A percentile compares a stretch with the other conserved stretches of the same genome.
Evolutionary conservation across 2,329 filamentous ascomycete species (phyloP).

Genomic region (Trichophaea hybrida): DNA sequence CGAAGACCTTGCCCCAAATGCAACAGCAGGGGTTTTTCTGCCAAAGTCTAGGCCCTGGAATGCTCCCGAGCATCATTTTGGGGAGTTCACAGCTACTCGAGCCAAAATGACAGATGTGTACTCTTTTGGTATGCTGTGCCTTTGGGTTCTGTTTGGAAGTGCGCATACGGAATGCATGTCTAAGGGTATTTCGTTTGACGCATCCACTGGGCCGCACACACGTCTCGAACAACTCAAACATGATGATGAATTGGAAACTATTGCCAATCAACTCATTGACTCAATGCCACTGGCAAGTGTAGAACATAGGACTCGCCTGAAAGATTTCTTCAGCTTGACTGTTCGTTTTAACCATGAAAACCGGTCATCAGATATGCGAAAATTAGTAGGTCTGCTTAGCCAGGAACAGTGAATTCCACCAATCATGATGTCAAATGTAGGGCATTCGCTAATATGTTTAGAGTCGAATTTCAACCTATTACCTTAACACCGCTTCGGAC

Average conservation of each 20-base stretch:
- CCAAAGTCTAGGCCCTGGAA: slow-evolving; percentile 15
- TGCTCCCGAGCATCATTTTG: slow-evolving; percentile 14
- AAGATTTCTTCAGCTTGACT: neutral
- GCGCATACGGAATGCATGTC: neutral
- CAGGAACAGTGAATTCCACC: neutral
- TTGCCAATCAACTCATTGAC: neutral
- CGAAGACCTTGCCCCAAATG: neutral
- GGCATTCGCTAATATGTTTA: neutral
- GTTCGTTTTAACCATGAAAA: neutral
- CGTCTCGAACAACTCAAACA: neutral
- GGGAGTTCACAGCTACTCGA: slow-evolving; percentile 1
- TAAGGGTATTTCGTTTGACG: neutral
- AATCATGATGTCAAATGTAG: neutral
- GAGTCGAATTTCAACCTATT: neutral
- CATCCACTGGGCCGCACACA: neutral
- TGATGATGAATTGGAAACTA: neutral
- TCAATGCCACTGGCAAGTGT: neutral
- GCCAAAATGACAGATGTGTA: slow-evolving; percentile 18
- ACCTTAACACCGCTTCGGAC: neutral
- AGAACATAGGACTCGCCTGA: neutral
- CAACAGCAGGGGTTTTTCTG: slow-evolving; percentile 4
- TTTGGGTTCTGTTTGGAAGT: slow-evolving; percentile 18
- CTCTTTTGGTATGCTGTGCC: slow-evolving; percentile 17
- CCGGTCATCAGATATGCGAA: neutral
- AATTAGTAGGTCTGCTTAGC: neutral